phyloP scores from a whole-genome alignment of 163 green algal species.

The Volvox carteri region DNA sequence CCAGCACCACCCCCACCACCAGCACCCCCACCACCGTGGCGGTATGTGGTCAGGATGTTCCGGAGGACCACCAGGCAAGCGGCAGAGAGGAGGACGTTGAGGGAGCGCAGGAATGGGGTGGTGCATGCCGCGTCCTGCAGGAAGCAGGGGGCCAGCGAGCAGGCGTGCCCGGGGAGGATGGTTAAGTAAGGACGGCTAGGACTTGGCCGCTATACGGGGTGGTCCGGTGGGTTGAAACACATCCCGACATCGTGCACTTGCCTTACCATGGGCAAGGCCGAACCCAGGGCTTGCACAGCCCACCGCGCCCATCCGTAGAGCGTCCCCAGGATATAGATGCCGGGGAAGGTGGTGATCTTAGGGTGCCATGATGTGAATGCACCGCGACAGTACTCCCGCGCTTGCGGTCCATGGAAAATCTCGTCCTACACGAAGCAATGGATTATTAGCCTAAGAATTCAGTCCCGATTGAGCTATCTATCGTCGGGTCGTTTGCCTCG shows the following conservation, averaged over 20 bases:
- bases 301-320: conserved; percentile 32
- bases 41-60: conserved; percentile 55
- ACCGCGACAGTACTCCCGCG: conserved; percentile 88
- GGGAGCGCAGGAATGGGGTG: conserved; percentile 71
- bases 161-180: no score
- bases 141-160: neutral
- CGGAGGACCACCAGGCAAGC: conserved; percentile 67
- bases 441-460: no score
- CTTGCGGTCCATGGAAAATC: conserved; percentile 94
- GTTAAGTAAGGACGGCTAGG: no score
- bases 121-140: conserved; percentile 66
- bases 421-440: conserved; percentile 85
- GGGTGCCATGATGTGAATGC: conserved; percentile 86
- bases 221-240: no score
- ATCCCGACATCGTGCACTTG: no score
- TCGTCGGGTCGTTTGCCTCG: no score
- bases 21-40: conserved; percentile 24
- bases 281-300: neutral
- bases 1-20: neutral
- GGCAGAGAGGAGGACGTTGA: conserved; percentile 79
- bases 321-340: conserved; percentile 85
- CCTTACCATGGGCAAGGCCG: neutral
- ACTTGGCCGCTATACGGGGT: no score
- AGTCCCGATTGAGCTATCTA: no score
- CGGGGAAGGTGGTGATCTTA: conserved; percentile 97